Evolutionary conservation across 192 early-diverging fungal genomes (phyloP).

Genomic region (Backusella tarrabulga): DNA sequence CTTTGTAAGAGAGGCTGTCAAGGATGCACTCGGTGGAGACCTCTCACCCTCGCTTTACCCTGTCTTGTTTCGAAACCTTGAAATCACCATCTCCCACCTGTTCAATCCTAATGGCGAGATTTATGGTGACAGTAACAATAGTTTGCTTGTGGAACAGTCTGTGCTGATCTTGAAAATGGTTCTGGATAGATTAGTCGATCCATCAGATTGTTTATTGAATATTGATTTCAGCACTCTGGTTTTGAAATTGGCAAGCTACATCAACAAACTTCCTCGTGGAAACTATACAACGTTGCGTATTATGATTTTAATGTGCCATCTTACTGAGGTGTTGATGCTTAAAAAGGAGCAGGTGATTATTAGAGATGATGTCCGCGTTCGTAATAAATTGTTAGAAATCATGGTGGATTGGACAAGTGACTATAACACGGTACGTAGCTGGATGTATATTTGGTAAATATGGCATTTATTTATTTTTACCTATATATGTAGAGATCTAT

Average conservation of each 20-base stretch:
- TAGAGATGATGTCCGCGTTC: conserved; percentile 62
- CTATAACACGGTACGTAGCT: conserved; percentile 42
- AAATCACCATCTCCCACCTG: conserved; percentile 52
- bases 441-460: background rate
- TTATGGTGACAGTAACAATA: conserved; percentile 47
- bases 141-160: conserved; percentile 66
- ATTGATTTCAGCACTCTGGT: conserved; percentile 67
- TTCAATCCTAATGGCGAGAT: conserved; percentile 60
- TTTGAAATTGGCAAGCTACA: conserved; percentile 61
- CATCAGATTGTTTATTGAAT: conserved; percentile 44
- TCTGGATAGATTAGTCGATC: conserved; percentile 58
- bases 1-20: conserved; percentile 69
- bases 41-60: conserved; percentile 63
- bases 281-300: conserved; percentile 53
- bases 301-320: conserved; percentile 70
- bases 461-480: background rate
- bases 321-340: conserved; percentile 63
- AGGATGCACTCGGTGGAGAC: conserved; percentile 76
- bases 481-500: background rate
- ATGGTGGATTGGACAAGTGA: conserved; percentile 74
- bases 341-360: conserved; percentile 71
- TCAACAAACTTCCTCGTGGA: conserved; percentile 53
- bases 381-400: conserved; percentile 64
- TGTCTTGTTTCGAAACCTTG: conserved; percentile 55
- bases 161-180: conserved; percentile 68